phyloP scores from a whole-genome alignment of 2,329 filamentous ascomycete species.

The Microsporum ferrugineum region DNA sequence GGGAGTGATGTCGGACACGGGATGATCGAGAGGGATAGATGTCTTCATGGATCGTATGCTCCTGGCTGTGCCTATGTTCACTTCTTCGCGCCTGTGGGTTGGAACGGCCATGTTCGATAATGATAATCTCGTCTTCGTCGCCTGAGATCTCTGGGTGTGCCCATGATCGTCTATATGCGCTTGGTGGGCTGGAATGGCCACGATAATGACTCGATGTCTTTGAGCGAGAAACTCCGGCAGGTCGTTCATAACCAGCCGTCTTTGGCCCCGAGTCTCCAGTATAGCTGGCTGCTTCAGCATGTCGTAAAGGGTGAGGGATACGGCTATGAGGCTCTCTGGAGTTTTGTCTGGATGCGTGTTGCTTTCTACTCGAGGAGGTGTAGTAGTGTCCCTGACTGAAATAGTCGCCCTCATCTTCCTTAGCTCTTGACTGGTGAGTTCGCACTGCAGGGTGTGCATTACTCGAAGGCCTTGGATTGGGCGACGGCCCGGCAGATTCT shows the following conservation, averaged over 20 bases:
- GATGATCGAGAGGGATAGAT: not conserved
- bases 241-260: not conserved
- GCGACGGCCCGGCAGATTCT: constrained; percentile 35
- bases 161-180: not conserved
- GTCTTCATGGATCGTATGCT: not conserved
- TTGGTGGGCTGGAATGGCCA: not conserved
- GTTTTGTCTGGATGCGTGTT: not conserved
- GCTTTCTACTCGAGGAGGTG: not conserved
- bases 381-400: not conserved
- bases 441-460: not conserved
- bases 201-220: not conserved
- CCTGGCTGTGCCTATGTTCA: not conserved
- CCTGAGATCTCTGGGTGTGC: not conserved
- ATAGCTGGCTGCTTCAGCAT: not conserved
- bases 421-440: not conserved
- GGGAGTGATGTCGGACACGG: not conserved
- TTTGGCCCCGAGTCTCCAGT: not conserved
- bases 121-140: not conserved
- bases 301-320: not conserved
- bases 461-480: not conserved
- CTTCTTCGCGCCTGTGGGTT: not conserved
- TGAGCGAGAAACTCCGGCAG: not conserved
- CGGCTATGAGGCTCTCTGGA: not conserved
- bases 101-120: not conserved
- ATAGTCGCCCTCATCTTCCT: not conserved